Evolutionary conservation across 2,329 filamentous ascomycete species (phyloP).

Genomic region (Clarireedia paspali): DNA sequence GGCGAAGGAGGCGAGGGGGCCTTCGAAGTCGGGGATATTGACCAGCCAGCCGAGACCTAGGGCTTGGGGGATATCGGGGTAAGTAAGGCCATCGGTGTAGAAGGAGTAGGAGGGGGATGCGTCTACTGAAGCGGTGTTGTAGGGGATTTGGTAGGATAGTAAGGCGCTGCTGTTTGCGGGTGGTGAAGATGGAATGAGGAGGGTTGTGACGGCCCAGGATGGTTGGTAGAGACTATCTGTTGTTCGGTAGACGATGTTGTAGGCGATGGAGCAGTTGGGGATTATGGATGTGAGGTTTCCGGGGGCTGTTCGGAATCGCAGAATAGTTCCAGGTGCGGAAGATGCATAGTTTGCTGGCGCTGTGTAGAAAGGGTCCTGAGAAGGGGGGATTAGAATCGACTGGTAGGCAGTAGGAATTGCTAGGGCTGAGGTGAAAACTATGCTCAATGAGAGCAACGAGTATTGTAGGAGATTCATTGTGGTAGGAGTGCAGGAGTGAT

Average conservation of each 20-base stretch:
- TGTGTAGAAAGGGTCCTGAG: constrained; percentile 32
- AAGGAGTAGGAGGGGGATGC: constrained; percentile 34
- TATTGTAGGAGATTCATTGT: no score
- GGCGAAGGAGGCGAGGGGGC: constrained; percentile 10
- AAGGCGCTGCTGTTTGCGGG: constrained; percentile 15
- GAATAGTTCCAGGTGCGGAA: constrained; percentile 29
- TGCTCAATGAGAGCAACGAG: neutral
- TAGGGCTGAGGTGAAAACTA: neutral
- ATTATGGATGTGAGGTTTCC: constrained; percentile 21
- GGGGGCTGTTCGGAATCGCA: constrained; percentile 28
- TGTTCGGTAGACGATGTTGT: constrained; percentile 36
- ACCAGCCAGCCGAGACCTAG: constrained; percentile 15
- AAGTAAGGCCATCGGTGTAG: constrained; percentile 24
- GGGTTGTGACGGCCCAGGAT: constrained; percentile 33
- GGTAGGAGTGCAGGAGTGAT: no score
- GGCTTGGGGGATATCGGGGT: constrained; percentile 14
- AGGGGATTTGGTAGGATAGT: constrained; percentile 36
- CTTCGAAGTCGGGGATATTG: constrained; percentile 20
- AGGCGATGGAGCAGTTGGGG: constrained; percentile 10
- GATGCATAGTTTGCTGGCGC: constrained; percentile 26
- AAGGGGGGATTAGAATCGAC: constrained; percentile 24
- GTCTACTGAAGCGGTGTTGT: constrained; percentile 34
- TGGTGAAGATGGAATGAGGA: constrained; percentile 29
- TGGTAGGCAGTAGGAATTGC: neutral
- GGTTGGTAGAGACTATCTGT: constrained; percentile 31